phyloP scores from a whole-genome alignment of 2,329 filamentous ascomycete genomes.

The Ceratocystis colombiana region DNA sequence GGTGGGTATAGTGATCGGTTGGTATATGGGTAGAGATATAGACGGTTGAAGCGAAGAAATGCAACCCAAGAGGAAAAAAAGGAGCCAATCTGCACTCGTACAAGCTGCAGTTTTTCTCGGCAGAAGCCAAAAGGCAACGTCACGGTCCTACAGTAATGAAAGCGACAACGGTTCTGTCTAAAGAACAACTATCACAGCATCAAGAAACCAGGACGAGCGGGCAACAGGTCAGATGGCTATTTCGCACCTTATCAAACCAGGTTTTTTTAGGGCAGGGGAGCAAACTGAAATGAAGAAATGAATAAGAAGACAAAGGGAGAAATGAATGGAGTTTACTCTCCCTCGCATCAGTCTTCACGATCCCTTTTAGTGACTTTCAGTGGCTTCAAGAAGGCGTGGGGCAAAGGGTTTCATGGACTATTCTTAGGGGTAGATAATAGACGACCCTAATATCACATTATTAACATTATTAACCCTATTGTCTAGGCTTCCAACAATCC shows the following conservation, averaged over 20 bases:
- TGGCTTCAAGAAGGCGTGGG: constrained; percentile 3
- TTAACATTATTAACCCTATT: background rate
- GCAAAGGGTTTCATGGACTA: constrained; percentile 13
- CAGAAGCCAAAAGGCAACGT: background rate
- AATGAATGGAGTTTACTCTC: background rate
- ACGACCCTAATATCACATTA: background rate
- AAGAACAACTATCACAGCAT: constrained; percentile 14
- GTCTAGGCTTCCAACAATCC: background rate
- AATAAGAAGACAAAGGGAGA: background rate
- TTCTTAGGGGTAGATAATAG: background rate
- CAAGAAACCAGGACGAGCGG: background rate
- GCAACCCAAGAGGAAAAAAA: background rate
- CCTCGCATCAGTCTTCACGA: background rate
- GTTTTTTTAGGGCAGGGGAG: background rate
- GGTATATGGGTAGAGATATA: background rate
- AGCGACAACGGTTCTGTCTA: background rate
- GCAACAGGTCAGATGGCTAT: background rate
- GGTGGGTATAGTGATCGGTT: background rate
- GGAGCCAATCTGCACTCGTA: background rate
- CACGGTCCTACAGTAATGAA: background rate
- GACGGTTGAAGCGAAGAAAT: background rate
- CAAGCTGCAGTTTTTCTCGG: background rate
- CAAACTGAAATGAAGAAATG: background rate
- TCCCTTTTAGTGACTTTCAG: constrained; percentile 5
- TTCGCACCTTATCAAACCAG: background rate